Base-by-base conservation (phyloP, 495 filamentous ascomycete genomes). In the Podospora didyma region DNA sequence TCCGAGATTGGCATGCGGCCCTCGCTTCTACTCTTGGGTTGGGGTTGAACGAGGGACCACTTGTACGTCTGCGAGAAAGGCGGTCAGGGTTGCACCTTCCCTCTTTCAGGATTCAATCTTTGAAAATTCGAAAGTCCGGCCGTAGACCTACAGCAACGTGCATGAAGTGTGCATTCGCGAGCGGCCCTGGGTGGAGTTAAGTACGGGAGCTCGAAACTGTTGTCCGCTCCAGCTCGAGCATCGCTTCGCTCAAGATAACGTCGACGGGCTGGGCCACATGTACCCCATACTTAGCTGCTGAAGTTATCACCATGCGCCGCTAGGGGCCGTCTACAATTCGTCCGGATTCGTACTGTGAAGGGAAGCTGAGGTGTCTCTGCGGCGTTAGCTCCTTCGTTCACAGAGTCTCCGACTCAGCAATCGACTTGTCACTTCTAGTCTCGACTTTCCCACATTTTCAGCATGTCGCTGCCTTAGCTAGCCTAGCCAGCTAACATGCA, bases 51-150 rank as follows among this genome's bases (percentile, higher is more conserved):
- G 31, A 34, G n/a, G 34, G 23, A 37, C 26, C 31, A 46, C 22
- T 51, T 22, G 21, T 22, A 16, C 44, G 52, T 34, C 51, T 31
- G 41, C 23, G 48, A 59, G 66, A 68, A 69, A 61, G 67, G 68
- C 68, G 68, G 68, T 70, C 63, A 66, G 53, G 26, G 44, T 1
- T 4, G 19, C 45, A 39, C 59, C 56, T 53, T 61, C 52, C 52
- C 62, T 28, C 26, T 59, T 56, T 37, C 45, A 47, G 59, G 37
- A 11, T 21, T 28, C 17, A 17, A 34, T n/a, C 39, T 51, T 48
- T 59, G 37, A 35, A 23, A 47, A 49, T 35, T 34, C 46, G 37
- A 54, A 45, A 49, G 10, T 11, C 22, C 39, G 54, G 35, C 26
- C 37, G 45, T 35, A 37, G 62, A 59, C 57, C 54, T 62, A 62